These are phyloP conservation scores for Penicillium sp. DNA, from an alignment of 2,329 filamentous ascomycete genomes.

Conservation along the genomic window DNA sequence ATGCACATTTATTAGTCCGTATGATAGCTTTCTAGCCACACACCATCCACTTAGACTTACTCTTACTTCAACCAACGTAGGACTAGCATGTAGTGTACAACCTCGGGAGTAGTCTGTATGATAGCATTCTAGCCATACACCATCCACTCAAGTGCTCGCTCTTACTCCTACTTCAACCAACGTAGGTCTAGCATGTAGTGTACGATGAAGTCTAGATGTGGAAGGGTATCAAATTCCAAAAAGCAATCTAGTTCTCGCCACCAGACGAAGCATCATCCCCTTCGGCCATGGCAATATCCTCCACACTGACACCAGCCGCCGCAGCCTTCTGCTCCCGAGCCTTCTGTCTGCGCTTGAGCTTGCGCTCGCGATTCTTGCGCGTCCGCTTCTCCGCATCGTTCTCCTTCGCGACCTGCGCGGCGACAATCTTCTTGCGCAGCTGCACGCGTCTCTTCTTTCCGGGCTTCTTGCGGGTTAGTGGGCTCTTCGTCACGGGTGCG, in stretches of 20 bases:
- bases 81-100: too few species aligned
- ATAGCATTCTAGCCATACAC: too few species aligned
- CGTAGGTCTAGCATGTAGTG: too few species aligned
- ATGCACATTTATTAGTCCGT: too few species aligned
- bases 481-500: conserved; percentile 23
- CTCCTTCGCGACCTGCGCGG: conserved; percentile 34
- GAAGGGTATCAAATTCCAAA: conserved; percentile 8
- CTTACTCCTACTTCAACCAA: too few species aligned
- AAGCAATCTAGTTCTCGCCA: conserved; percentile 6
- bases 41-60: too few species aligned
- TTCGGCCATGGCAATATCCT: conserved; percentile 18
- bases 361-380: conserved; percentile 42
- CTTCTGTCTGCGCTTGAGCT: conserved; percentile 42
- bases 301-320: conserved; percentile 20
- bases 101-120: too few species aligned
- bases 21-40: too few species aligned
- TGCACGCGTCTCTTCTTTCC: conserved; percentile 47
- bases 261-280: conserved; percentile 21
- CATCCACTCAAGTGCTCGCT: too few species aligned
- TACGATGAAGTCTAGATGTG: too few species aligned
- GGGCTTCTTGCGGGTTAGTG: conserved; percentile 41
- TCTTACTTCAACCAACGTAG: too few species aligned
- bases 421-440: conserved; percentile 37
- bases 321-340: conserved; percentile 39
- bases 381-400: conserved; percentile 42